Evolutionary conservation across 306 rosid genomes (phyloP).

Genomic region (Ochetophila trinervis): DNA sequence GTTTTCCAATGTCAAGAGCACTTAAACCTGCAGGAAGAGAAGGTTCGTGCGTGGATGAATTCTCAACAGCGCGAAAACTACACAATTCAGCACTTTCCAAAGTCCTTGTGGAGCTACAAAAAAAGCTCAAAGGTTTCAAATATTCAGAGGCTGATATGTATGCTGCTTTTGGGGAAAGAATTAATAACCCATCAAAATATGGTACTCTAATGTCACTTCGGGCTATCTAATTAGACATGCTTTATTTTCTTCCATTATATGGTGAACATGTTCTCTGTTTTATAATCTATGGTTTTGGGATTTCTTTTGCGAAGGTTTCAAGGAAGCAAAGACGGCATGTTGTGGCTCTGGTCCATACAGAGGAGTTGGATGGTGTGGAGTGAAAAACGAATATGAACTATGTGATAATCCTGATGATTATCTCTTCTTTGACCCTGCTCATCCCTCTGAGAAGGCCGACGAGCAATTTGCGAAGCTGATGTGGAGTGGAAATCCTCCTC

Average conservation of each 20-base stretch:
- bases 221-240: not conserved
- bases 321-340: slow-evolving; percentile 25
- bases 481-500: not conserved
- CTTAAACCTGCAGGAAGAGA: slow-evolving; percentile 5
- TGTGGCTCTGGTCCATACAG: slow-evolving; percentile 29
- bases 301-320: slow-evolving; percentile 18
- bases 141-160: slow-evolving; percentile 35
- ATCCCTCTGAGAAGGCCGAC: slow-evolving; percentile 1
- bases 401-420: slow-evolving; percentile 1
- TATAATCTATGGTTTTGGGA: not conserved
- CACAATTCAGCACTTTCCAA: slow-evolving; percentile 40
- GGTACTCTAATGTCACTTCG: slow-evolving; percentile 25
- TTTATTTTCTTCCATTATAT: too few relatives aligned
- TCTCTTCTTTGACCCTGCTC: slow-evolving; percentile 10
- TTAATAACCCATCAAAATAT: slow-evolving; percentile 44
- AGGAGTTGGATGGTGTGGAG: slow-evolving; percentile 8
- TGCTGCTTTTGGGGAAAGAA: not conserved
- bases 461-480: not conserved
- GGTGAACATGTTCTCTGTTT: not conserved
- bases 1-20: slow-evolving; percentile 34
- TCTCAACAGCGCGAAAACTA: slow-evolving; percentile 23
- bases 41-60: slow-evolving; percentile 30
- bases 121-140: slow-evolving; percentile 42
- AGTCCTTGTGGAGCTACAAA: slow-evolving; percentile 30
- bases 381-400: not conserved